Percentiles rank a stretch among this genome's conserved stretches.
These are phyloP conservation scores for Trichoderma afroharzianum DNA, from an alignment of 2,329 filamentous ascomycete species.

Conservation along the genomic window DNA sequence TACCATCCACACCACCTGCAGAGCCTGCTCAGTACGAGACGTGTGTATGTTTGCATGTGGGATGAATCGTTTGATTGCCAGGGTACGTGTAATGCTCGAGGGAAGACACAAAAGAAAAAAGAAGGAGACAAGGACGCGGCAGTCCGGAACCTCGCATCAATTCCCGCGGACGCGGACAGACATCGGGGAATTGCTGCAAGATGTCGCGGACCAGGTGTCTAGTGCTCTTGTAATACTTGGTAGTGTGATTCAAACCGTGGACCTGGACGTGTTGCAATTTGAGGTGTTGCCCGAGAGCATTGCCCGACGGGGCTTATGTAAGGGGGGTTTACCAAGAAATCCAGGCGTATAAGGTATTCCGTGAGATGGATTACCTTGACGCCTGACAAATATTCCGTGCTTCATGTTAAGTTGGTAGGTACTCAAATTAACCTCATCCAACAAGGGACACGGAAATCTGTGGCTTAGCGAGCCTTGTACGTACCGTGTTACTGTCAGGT, in stretches of 20 bases:
- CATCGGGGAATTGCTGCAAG: not conserved
- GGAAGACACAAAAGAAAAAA: not conserved
- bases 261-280: not conserved
- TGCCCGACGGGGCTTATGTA: not conserved
- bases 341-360: not conserved
- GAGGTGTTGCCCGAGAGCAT: not conserved
- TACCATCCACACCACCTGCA: not conserved
- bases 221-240: not conserved
- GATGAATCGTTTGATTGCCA: not conserved
- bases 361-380: not conserved
- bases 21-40: not conserved
- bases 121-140: not conserved
- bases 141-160: not conserved
- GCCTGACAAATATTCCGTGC: not conserved
- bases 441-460: not conserved
- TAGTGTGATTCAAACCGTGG: not conserved
- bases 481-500: not conserved
- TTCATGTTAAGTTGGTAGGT: not conserved
- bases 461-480: not conserved
- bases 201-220: not conserved
- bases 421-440: conserved; percentile 1
- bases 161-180: not conserved
- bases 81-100: not conserved
- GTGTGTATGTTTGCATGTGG: not conserved
- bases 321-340: not conserved